Base-by-base conservation (phyloP, 352 stramenopile genomes). In the Phytophthora kernoviae region DNA sequence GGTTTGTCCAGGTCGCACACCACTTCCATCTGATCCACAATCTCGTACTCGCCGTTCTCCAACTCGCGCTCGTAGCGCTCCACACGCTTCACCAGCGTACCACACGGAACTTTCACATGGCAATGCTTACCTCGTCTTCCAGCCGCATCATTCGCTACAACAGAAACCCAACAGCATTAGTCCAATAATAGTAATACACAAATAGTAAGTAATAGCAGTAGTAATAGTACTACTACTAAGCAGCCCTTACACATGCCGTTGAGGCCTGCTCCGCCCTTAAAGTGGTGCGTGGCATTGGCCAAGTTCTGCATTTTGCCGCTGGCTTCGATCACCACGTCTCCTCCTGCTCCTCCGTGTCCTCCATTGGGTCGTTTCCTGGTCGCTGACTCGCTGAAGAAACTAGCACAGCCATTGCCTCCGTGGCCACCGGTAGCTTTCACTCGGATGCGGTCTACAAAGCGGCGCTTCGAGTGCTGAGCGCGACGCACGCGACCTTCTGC, bases 391-490 rank as follows among this genome's bases (percentile, higher is more conserved):
- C 81, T 82, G 70, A 94, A 89, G 50, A 94, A 96, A 49, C 87
- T 96, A 53, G 80, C 71, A 65, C 89, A 97, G 36, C 89, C 89
- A 60, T 97, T 95, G 61, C 89, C 89, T 32, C 89, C 89, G 51
- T 96, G 84, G 11, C 89, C 89, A 8, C 87, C 89, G 1, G 83
- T 95, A n/a, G 87, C 85, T 42, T 93, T 92, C 45, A 97, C 88
- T 39, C 89, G 81, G 55, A 97, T 93, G 65, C 87, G 83, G 69
- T 97, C 89, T 32, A 97, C 86, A 53, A 97, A 97, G 61, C 91
- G 89, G 12, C 86, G 84, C 80, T 94, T 96, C 27, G 84, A 90
- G 71, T 94, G 87, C 69, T 94, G 84, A 50, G 83, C 82, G 45
- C 86, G 86, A 32, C 81, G 84, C 47, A 95, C 67, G 49, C 84